phyloP scores from a whole-genome alignment of 1,284 basidiomycete species.

The Ganoderma leucocontextum region DNA sequence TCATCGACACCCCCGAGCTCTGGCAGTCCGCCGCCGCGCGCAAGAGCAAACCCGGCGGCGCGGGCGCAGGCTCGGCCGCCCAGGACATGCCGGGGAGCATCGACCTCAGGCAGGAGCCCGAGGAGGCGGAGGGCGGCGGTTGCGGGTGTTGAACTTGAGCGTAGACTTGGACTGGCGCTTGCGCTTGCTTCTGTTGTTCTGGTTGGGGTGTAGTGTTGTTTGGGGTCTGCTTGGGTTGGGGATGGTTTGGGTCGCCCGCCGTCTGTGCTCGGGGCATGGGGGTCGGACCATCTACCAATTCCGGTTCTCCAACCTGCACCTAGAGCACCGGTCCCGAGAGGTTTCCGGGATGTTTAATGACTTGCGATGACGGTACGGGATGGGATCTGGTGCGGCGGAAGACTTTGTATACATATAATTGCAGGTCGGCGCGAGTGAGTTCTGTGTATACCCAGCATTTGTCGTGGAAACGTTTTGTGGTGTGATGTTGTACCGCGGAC shows the following conservation, averaged over 20 bases:
- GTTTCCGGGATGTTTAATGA: background rate
- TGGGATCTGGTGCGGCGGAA: background rate
- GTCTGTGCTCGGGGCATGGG: background rate
- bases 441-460: too few relatives aligned
- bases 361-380: background rate
- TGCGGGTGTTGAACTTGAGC: slow-evolving; percentile 32
- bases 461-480: too few relatives aligned
- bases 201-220: background rate
- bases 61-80: slow-evolving; percentile 20
- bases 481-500: too few relatives aligned
- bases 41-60: slow-evolving; percentile 20
- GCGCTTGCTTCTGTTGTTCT: background rate
- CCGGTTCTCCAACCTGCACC: background rate
- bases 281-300: background rate
- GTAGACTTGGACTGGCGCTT: background rate
- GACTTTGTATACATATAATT: slow-evolving; percentile 9
- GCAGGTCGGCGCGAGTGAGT: background rate
- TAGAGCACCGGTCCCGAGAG: background rate
- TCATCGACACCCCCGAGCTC: slow-evolving; percentile 73
- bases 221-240: background rate
- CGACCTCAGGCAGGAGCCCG: slow-evolving; percentile 34
- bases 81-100: slow-evolving; percentile 51
- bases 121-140: slow-evolving; percentile 33
- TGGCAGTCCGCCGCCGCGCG: slow-evolving; percentile 52
- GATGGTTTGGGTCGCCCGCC: background rate